Evolutionary conservation across 208 protist species (phyloP).

Genomic region (Trypanosoma platydactyli): DNA sequence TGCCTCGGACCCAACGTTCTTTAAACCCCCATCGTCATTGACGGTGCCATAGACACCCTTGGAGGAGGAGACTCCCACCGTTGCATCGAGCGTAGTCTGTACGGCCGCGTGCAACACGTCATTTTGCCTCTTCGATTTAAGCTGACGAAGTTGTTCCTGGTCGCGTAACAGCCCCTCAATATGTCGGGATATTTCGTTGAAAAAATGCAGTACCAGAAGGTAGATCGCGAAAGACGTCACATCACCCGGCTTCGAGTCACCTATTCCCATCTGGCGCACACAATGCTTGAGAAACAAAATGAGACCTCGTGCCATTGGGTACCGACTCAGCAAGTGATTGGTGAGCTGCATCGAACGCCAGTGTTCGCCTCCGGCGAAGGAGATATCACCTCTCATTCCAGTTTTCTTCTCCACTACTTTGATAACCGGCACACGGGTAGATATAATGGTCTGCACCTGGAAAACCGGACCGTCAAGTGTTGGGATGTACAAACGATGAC

Average conservation of each 20-base stretch:
- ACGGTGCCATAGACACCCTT: constrained; percentile 2
- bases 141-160: constrained; percentile 16
- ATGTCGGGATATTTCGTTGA: constrained; percentile 56
- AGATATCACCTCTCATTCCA: constrained; percentile 74
- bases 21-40: constrained; percentile 1
- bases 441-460: constrained; percentile 73
- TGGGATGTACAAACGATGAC: constrained; percentile 42
- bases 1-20: neutral
- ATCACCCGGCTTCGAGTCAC: constrained; percentile 69
- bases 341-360: constrained; percentile 85
- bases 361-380: constrained; percentile 86
- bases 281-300: constrained; percentile 86
- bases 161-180: constrained; percentile 41
- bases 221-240: constrained; percentile 88
- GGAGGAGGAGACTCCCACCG: neutral
- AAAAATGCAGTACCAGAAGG: constrained; percentile 81
- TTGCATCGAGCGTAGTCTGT: neutral
- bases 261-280: constrained; percentile 59
- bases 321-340: constrained; percentile 48
- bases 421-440: constrained; percentile 82
- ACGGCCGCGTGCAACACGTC: neutral
- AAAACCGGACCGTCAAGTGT: constrained; percentile 62
- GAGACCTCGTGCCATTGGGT: constrained; percentile 63
- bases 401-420: constrained; percentile 73
- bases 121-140: constrained; percentile 8